A percentile compares a stretch with the other conserved stretches of the same genome.
Evolutionary conservation across 257 asterid genomes (phyloP).

Genomic region (Primulina eburnea): DNA sequence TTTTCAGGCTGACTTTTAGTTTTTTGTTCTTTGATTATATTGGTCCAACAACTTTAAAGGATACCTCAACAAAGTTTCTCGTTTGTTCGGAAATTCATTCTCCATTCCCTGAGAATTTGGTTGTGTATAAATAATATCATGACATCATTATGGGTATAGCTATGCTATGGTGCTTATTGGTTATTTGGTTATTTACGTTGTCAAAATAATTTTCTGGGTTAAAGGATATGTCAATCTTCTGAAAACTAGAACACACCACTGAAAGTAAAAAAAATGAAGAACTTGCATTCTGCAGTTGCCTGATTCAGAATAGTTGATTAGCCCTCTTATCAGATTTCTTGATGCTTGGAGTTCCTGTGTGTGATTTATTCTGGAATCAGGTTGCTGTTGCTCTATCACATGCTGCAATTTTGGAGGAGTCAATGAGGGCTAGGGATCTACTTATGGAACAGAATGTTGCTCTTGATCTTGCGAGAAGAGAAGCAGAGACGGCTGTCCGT

Average conservation of each 20-base stretch:
- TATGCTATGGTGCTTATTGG: neutral
- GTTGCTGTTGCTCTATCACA: slow-evolving; percentile 99
- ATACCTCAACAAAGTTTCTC: too few species aligned
- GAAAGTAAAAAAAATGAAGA: neutral
- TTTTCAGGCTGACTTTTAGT: too few species aligned
- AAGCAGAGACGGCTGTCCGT: slow-evolving; percentile 96
- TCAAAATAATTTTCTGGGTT: slow-evolving; percentile 1
- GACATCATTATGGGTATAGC: neutral
- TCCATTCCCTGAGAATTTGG: neutral
- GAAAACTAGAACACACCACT: slow-evolving; percentile 3
- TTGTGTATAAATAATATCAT: neutral
- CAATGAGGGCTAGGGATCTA: slow-evolving; percentile 95
- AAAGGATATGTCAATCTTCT: slow-evolving; percentile 1
- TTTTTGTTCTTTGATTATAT: too few species aligned
- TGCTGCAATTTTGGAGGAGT: slow-evolving; percentile 96
- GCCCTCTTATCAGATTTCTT: neutral
- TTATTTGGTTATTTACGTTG: slow-evolving; percentile 12
- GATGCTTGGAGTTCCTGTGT: slow-evolving; percentile 7
- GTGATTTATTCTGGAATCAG: slow-evolving; percentile 38
- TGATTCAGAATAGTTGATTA: slow-evolving; percentile 14
- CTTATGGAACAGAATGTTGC: slow-evolving; percentile 92
- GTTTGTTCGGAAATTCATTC: too few species aligned
- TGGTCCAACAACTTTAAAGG: too few species aligned
- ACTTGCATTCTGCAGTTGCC: slow-evolving; percentile 9
- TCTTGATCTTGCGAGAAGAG: slow-evolving; percentile 87